These are phyloP conservation scores for Apiospora hydei DNA, from an alignment of 2,329 filamentous ascomycete genomes.

Conservation along the genomic window DNA sequence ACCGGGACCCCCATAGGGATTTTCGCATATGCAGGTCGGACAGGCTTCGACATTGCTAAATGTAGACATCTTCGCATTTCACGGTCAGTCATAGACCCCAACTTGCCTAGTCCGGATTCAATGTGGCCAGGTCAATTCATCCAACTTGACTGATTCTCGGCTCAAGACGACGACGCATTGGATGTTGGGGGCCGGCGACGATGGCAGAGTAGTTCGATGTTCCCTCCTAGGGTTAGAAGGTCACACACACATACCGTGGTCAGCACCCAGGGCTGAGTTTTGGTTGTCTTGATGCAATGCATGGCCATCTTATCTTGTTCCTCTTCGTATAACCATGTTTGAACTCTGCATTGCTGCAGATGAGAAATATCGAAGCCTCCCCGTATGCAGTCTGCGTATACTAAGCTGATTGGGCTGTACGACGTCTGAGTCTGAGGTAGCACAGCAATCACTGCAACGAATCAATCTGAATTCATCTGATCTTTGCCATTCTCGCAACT, in stretches of 20 bases:
- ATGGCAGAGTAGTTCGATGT: background rate
- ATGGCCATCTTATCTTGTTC: background rate
- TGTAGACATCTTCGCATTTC: background rate
- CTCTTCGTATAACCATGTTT: background rate
- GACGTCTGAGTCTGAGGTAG: background rate
- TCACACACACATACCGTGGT: conserved; percentile 4
- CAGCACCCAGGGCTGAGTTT: conserved; percentile 4
- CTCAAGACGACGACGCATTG: background rate
- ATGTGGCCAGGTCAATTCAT: background rate
- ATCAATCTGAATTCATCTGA: background rate
- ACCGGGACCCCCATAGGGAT: background rate
- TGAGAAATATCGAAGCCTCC: background rate
- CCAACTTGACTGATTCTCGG: background rate
- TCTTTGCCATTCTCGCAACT: background rate
- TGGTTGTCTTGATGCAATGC: background rate
- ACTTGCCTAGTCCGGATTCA: background rate
- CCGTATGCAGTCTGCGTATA: background rate
- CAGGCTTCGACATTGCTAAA: background rate
- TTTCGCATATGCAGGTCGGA: background rate
- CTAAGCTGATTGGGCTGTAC: background rate
- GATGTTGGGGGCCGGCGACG: background rate
- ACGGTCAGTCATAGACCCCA: background rate
- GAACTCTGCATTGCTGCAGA: background rate
- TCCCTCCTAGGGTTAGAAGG: background rate
- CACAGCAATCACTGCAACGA: background rate